Base-by-base conservation (phyloP, 192 early-diverging fungal species). In the Phlyctochytrium planicorne region DNA sequence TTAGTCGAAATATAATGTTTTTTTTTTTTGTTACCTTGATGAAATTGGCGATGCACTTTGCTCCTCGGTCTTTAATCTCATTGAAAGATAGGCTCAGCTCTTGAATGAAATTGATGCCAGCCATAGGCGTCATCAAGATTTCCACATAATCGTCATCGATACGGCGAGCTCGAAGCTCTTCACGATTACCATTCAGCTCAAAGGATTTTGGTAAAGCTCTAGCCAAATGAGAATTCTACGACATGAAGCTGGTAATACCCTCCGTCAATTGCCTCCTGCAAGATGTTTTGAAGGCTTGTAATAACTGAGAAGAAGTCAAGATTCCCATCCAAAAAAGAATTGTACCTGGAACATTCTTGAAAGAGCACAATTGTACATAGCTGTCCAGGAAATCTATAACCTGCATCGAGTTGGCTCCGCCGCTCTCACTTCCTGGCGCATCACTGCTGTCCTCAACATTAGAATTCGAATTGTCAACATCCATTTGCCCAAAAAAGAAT, bases 61-160 rank as follows among this genome's bases (percentile, higher is more conserved):
- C 82, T 12, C 82, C 82, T 33, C 62, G 65, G 63, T 83, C 76
- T 1, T 75, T 75, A 50, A 83, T 78, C 31, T 80, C 79, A 69
- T 83, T 83, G 57, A 61, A 83, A 23, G 63, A 62, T 62, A 83
- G 53, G 60, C 80, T 75, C 10, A 83, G 57, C 23, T 74, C 65
- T 2, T 63, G 65, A 12, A 83, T 36, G 57, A 79, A 83, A 17
- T 27, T 60, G 30, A 69, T 69, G n/a, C 59, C 52, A 30, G 67
- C 17, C 10, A 81, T 16, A 1, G 80, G 73, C 1, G 27, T 75
- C 14, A 82, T 53, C 0, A 82, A 30, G n/a, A 74, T 67, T 27
- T 74, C 62, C 12, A 72, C 52, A 53, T 70, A 69, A 3, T 52
- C 64, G 37, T 82, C 77, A 14, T 65, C 66, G 3, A 82, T 36